Evolutionary conservation across 257 asterid genomes (phyloP).

Genomic region (Fraxinus pennsylvanica): DNA sequence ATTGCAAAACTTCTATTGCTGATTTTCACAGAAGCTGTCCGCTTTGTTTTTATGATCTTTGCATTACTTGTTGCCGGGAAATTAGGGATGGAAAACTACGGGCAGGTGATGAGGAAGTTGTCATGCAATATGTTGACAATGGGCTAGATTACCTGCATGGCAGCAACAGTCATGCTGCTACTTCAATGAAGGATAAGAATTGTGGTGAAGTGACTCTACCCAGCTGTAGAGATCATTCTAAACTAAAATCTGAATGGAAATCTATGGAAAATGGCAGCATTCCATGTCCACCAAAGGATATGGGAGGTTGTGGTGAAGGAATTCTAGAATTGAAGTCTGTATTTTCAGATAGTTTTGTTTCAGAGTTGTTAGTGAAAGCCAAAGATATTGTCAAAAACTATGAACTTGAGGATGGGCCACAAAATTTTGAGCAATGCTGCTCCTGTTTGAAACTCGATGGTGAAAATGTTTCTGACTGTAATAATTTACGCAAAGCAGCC

Average conservation of each 20-base stretch:
- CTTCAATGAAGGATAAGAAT: constrained; percentile 18
- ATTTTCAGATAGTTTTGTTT: constrained; percentile 38
- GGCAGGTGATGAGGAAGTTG: constrained; percentile 45
- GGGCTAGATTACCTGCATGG: constrained; percentile 58
- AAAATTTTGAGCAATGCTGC: constrained; percentile 35
- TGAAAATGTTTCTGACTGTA: constrained; percentile 27
- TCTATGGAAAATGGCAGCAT: constrained; percentile 50
- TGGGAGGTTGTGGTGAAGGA: constrained; percentile 69
- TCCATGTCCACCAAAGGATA: constrained; percentile 49
- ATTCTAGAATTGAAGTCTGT: constrained; percentile 48
- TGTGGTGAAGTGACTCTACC: constrained; percentile 26
- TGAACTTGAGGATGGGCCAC: constrained; percentile 21
- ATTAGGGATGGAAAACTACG: constrained; percentile 56
- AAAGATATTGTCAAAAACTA: constrained; percentile 36
- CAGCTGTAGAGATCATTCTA: constrained; percentile 6
- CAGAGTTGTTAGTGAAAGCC: constrained; percentile 48
- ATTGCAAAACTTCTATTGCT: constrained; percentile 68
- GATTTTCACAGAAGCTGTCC: constrained; percentile 80
- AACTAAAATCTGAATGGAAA: constrained; percentile 46
- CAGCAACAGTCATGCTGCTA: not conserved
- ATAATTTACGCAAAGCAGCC: constrained; percentile 55
- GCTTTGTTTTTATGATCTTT: constrained; percentile 69
- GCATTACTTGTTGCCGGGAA: constrained; percentile 80
- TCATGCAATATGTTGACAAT: constrained; percentile 26
- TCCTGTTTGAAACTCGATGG: constrained; percentile 38